Percentiles rank a stretch among this genome's conserved stretches.
Conservation (phyloP, 2,329 filamentous ascomycete species). For the Fusarium beomiforme region DNA sequence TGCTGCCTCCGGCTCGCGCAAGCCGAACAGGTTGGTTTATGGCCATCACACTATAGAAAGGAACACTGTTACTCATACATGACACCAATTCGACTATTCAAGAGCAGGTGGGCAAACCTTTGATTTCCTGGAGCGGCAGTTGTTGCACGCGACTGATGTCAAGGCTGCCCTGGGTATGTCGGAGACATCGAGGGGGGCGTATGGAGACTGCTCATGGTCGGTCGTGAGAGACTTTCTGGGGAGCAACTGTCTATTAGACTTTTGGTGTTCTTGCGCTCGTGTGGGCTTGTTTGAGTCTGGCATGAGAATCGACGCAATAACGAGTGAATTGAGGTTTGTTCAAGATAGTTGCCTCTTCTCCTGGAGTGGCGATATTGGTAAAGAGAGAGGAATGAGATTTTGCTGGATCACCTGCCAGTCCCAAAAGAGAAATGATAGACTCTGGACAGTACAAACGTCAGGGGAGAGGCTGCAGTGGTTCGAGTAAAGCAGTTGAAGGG, state of each 20-base stretch:
- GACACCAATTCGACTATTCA: too few species aligned
- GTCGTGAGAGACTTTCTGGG: not conserved
- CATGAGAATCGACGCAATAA: not conserved
- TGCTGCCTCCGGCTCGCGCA: slow-evolving; percentile 16
- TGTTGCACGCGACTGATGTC: slow-evolving; percentile 24
- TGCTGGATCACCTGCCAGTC: not conserved
- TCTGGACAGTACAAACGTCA: not conserved
- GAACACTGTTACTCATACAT: not conserved
- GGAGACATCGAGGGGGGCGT: not conserved
- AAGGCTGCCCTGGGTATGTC: slow-evolving; percentile 1
- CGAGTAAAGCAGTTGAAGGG: not conserved
- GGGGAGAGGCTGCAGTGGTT: not conserved
- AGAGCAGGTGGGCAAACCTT: not conserved
- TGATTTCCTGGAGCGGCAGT: slow-evolving; percentile 15
- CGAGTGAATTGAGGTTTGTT: not conserved
- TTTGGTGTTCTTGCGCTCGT: slow-evolving; percentile 14
- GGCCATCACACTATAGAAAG: slow-evolving; percentile 13
- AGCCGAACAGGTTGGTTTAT: slow-evolving; percentile 17
- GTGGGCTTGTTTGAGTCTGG: not conserved
- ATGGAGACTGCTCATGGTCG: not conserved
- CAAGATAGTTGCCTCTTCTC: not conserved
- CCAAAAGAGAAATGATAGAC: not conserved
- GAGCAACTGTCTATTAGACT: slow-evolving; percentile 12
- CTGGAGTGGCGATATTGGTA: too few species aligned
- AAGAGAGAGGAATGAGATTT: not conserved